Base-by-base conservation (phyloP, 2,329 filamentous ascomycete genomes). In the Apiospora marii region DNA sequence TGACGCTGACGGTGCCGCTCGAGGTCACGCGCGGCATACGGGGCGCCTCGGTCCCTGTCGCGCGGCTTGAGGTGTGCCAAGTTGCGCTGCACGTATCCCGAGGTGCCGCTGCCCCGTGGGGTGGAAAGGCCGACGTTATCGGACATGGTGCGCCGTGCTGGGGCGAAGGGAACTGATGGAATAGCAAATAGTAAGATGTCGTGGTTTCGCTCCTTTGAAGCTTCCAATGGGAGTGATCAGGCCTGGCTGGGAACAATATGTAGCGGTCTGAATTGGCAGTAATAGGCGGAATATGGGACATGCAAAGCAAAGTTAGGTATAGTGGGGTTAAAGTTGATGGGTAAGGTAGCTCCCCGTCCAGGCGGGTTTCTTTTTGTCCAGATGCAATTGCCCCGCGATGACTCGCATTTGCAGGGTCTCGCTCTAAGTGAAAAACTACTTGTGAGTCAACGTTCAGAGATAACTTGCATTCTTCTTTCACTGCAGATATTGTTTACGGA, bases 51-150 rank as follows among this genome's bases (percentile, higher is more conserved):
- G 84, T 97, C 88, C 78, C 91, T 89, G 84, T 97, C 94, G 84
- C 96, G 95, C 43, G 94, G 95, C 80, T 89, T 91, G 78, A 98
- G 91, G 81, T 96, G 92, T 24, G 96, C 96, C 48, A 95, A 91
- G 85, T 98, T 99, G 83, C 95, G 94, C 84, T 98, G 96, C 72
- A 99, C 96, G 82, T 98, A 98, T 81, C 96, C 96, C 0, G 96
- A 98, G 72, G 96, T 99, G 68, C 96, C 96, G 81, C 94, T 97
- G 77, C 96, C 96, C 79, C 96, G 92, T 3, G 96, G 96, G 5
- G 96, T 99, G 72, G 93, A 92, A 79, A 99, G 94, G 72, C 96
- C 97, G 80, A 99, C 96, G 85, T 99, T 99, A 76, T 96, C 95
- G 74, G 95, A 96, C 96, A 98, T 98, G 78, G 46, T 58, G 8